A percentile compares a stretch with the other conserved stretches of the same genome.
These are phyloP conservation scores for Ephemerocybe angulata DNA, from an alignment of 768 basidiomycete species.

Conservation along the genomic window DNA sequence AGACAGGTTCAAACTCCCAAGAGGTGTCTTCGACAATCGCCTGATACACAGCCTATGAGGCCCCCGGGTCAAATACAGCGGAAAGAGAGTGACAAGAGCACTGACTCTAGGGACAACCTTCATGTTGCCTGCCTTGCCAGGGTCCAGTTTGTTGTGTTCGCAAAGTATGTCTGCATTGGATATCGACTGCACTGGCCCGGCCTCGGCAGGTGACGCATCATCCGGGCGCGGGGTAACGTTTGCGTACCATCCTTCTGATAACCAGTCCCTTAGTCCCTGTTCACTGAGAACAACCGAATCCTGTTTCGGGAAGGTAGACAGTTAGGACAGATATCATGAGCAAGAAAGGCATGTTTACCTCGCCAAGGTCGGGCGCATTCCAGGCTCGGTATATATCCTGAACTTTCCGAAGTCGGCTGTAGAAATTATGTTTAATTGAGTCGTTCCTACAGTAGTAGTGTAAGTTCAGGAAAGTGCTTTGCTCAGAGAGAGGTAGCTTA, in stretches of 20 bases:
- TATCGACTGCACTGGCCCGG: constrained; percentile 17
- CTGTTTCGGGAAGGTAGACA: no score
- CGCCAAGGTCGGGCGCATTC: constrained; percentile 43
- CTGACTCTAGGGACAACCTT: constrained; percentile 61
- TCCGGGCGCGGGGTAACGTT: background rate
- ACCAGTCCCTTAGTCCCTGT: constrained; percentile 58
- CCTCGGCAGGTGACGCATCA: background rate
- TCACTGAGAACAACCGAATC: constrained; percentile 59
- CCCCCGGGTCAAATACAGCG: background rate
- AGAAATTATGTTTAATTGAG: background rate
- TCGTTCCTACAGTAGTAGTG: constrained; percentile 40
- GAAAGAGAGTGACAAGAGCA: background rate
- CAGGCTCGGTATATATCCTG: constrained; percentile 34
- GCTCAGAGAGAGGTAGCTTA: constrained; percentile 21
- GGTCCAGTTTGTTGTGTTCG: constrained; percentile 58
- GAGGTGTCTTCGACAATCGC: constrained; percentile 42
- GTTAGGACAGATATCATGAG: no score
- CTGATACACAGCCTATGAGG: constrained; percentile 39
- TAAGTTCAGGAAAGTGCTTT: constrained; percentile 22
- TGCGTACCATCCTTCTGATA: constrained; percentile 36
- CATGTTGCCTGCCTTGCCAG: constrained; percentile 55
- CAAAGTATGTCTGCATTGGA: constrained; percentile 54
- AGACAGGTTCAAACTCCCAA: constrained; percentile 44
- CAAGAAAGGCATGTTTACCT: constrained; percentile 37
- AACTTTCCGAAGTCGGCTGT: background rate